phyloP scores from a whole-genome alignment of 352 stramenopile genomes.

The Phytophthora ramorum region DNA sequence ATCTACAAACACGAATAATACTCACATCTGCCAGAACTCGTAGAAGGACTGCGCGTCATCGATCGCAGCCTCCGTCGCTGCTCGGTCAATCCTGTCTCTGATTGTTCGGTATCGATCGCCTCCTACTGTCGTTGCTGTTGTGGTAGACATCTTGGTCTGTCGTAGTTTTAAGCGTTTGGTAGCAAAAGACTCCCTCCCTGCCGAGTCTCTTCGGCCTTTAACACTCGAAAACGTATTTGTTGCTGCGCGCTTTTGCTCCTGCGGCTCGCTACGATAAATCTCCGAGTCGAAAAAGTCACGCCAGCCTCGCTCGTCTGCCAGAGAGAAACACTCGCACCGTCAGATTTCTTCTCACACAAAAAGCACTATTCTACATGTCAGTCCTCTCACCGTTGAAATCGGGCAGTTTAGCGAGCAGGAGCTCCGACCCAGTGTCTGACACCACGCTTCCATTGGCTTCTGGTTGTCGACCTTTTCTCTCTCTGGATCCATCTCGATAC shows the following conservation, averaged over 20 bases:
- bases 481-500: conserved; percentile 11
- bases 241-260: conserved; percentile 24
- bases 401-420: conserved; percentile 42
- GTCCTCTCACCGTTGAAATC: conserved; percentile 46
- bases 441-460: conserved; percentile 15
- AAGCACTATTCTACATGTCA: not conserved
- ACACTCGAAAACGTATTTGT: conserved; percentile 11
- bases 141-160: conserved; percentile 5
- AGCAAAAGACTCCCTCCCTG: not conserved
- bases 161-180: conserved; percentile 15
- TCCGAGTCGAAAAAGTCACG: conserved; percentile 59
- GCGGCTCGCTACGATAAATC: conserved; percentile 40
- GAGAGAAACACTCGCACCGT: conserved; percentile 7
- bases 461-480: conserved; percentile 13
- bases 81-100: conserved; percentile 35
- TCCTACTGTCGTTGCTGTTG: not conserved
- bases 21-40: conserved; percentile 50
- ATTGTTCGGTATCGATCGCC: conserved; percentile 29
- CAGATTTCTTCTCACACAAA: not conserved
- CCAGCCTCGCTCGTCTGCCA: conserved; percentile 53
- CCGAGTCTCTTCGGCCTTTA: not conserved
- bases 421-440: conserved; percentile 27
- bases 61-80: conserved; percentile 38
- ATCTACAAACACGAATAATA: conserved; percentile 20
- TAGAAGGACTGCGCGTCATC: conserved; percentile 41